Base-by-base conservation (phyloP, 2,329 filamentous ascomycete species). In the Diaporthe ampelina region DNA sequence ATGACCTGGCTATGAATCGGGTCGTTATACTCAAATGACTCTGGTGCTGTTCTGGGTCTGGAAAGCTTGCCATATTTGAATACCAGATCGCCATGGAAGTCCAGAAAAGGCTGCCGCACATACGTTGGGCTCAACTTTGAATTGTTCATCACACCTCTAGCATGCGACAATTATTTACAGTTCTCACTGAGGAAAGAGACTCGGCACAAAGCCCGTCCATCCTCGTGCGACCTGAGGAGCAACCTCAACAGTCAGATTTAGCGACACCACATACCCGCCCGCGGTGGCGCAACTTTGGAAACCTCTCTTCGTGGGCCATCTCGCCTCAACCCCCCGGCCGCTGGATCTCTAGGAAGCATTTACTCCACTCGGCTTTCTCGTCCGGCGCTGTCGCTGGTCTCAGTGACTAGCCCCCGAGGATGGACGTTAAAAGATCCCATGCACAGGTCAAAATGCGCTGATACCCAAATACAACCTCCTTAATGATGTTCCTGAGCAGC, bases 151-250 rank as follows among this genome's bases (percentile, higher is more conserved):
- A 15, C 13, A 29, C 24, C 19, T 19, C 7, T 35, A 13, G 35
- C 43, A 35, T 35, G 9, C 26, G 29, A 43, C 8, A 45, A 3
- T 52, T 4, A 15, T 26, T n/a, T 6, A 3, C 15, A 19, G 17
- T 32, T 52, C 54, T n/a, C 43, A 37, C 40, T 6, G 6, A 45
- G 17, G 6, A 56, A 56, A 6, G 7, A 45, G 29, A 50, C 26
- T 52, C 69, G 40, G 40, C 40, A 15, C 57, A 19, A 24, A 11
- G 7, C 45, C 70, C 35, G 35, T 40, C 50, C 57, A 21, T 56
- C 58, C 57, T 58, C 48, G 70, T 72, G 24, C 35, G 58, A 72
- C 56, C 45, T 17, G 56, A 61, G 35, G 35, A 37, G 70, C 13
- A 6, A 40, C 32, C 45, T 59, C 32, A 35, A 54, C 17, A n/a